Evolutionary conservation across 257 asterid genomes (phyloP).

Genomic region (Przewalskia tangutica): DNA sequence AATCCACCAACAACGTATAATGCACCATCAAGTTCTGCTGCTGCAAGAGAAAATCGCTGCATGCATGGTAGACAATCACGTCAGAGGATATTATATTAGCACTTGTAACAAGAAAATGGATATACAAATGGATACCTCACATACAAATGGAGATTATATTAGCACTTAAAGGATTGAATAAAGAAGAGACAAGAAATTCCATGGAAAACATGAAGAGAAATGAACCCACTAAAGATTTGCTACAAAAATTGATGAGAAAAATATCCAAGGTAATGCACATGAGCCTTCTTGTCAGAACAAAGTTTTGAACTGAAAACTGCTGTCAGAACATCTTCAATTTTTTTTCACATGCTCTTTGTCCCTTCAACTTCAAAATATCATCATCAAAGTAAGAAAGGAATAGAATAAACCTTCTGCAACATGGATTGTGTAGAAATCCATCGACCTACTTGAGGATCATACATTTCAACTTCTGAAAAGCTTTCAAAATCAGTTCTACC

Average conservation of each 20-base stretch:
- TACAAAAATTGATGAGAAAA: neutral
- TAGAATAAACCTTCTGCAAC: constrained; percentile 52
- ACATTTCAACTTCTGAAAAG: constrained; percentile 72
- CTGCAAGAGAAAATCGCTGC: constrained; percentile 74
- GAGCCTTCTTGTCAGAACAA: neutral
- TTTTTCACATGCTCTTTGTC: neutral
- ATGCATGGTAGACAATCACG: constrained; percentile 5
- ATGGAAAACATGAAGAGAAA: neutral
- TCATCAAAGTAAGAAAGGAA: neutral
- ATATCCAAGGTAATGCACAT: neutral
- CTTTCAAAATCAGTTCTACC: constrained; percentile 60
- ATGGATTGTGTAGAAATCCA: constrained; percentile 77
- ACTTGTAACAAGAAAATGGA: neutral
- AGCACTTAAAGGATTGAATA: neutral
- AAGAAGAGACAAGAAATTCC: neutral
- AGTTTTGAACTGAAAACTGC: neutral
- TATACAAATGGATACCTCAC: neutral
- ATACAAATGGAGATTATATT: too few species aligned
- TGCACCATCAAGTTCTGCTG: constrained; percentile 69
- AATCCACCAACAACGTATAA: constrained; percentile 76
- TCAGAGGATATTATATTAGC: neutral
- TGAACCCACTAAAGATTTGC: neutral
- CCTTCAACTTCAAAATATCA: neutral
- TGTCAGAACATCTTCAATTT: neutral
- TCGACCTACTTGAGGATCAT: constrained; percentile 54